phyloP scores from a whole-genome alignment of 306 rosid genomes.

The Castanea sativa region DNA sequence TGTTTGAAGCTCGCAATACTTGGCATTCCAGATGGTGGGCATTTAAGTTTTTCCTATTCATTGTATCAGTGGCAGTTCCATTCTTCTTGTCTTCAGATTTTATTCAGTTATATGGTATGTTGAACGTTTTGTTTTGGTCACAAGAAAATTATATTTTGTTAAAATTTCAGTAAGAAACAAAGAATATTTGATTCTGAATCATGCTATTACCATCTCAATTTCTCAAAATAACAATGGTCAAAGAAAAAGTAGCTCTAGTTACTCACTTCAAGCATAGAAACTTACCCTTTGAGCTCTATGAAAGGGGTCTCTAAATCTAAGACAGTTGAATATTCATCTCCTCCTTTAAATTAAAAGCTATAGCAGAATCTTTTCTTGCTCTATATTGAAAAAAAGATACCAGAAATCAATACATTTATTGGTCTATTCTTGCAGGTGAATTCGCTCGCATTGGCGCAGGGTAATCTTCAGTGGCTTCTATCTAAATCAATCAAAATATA shows the following conservation, averaged over 20 bases:
- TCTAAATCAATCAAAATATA: background rate
- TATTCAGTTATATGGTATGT: conserved; percentile 69
- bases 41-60: conserved; percentile 48
- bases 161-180: background rate
- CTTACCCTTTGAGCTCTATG: background rate
- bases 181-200: background rate
- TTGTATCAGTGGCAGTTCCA: conserved; percentile 56
- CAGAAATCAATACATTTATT: background rate
- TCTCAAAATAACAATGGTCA: background rate
- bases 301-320: background rate
- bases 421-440: conserved; percentile 59
- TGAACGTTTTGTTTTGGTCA: background rate
- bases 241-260: background rate
- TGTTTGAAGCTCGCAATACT: conserved; percentile 47
- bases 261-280: background rate
- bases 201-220: background rate
- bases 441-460: conserved; percentile 89
- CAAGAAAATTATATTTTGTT: background rate
- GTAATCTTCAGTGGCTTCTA: conserved; percentile 32
- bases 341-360: background rate
- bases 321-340: background rate
- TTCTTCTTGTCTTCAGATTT: conserved; percentile 52
- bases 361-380: background rate
- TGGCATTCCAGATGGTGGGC: conserved; percentile 91
- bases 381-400: background rate